Evolutionary conservation across 1,284 basidiomycete species (phyloP).

Genomic region (Boletus sp.): DNA sequence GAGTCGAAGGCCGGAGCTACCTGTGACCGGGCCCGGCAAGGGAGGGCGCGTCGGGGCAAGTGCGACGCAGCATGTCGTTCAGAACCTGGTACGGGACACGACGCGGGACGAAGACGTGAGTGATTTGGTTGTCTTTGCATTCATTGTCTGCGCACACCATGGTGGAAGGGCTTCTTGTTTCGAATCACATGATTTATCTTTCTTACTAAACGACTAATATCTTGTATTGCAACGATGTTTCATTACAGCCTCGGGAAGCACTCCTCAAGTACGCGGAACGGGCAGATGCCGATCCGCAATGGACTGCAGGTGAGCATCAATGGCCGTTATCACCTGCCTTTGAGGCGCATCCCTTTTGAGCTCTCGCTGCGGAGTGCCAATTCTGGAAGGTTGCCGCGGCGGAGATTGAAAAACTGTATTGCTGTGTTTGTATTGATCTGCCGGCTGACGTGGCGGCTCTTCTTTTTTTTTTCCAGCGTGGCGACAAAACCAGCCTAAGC

Average conservation of each 20-base stretch:
- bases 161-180: conserved; percentile 7
- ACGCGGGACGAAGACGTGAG: conserved; percentile 91
- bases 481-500: conserved; percentile 75
- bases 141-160: background rate
- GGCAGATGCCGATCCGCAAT: conserved; percentile 75
- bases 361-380: conserved; percentile 32
- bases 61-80: conserved; percentile 93
- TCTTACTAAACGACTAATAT: conserved; percentile 23
- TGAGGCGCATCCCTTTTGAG: background rate
- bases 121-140: conserved; percentile 31
- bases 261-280: conserved; percentile 87
- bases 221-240: conserved; percentile 18
- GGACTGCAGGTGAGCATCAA: conserved; percentile 70
- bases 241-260: conserved; percentile 85
- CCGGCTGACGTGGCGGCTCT: conserved; percentile 64
- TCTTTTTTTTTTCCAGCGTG: conserved; percentile 67
- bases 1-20: conserved; percentile 87
- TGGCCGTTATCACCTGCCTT: conserved; percentile 12
- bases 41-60: conserved; percentile 95
- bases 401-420: conserved; percentile 42
- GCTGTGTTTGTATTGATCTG: conserved; percentile 47
- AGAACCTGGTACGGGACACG: conserved; percentile 86
- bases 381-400: conserved; percentile 36
- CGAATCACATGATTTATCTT: conserved; percentile 17
- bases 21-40: conserved; percentile 86